phyloP scores from a whole-genome alignment of 129 eudicot genomes.

The sunflower (Helianthus annuus) region DNA sequence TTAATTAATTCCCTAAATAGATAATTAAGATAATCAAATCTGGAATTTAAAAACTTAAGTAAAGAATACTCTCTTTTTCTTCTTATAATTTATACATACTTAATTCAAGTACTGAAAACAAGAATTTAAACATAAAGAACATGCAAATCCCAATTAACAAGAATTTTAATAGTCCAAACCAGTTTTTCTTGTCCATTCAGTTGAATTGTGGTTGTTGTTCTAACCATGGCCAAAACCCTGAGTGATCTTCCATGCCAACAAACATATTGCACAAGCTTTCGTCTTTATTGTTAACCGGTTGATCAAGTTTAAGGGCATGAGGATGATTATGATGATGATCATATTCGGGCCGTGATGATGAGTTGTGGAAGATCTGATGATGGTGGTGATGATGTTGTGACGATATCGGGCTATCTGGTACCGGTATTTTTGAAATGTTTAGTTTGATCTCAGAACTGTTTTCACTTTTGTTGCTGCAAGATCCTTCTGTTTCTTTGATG shows the following conservation, averaged over 20 bases:
- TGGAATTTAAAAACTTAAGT: background rate
- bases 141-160: slow-evolving; percentile 12
- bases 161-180: background rate
- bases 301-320: slow-evolving; percentile 37
- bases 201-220: slow-evolving; percentile 78
- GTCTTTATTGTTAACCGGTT: slow-evolving; percentile 52
- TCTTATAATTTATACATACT: slow-evolving; percentile 19
- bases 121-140: background rate
- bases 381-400: slow-evolving; percentile 26
- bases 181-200: slow-evolving; percentile 21
- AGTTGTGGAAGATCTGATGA: slow-evolving; percentile 45
- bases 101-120: slow-evolving; percentile 12
- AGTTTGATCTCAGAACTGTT: slow-evolving; percentile 87
- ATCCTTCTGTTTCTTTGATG: slow-evolving; percentile 80
- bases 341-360: slow-evolving; percentile 24
- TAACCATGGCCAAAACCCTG: slow-evolving; percentile 97
- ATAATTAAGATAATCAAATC: slow-evolving; percentile 8
- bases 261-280: slow-evolving; percentile 83
- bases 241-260: slow-evolving; percentile 73
- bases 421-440: slow-evolving; percentile 63
- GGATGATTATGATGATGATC: slow-evolving; percentile 8
- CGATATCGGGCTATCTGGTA: slow-evolving; percentile 47
- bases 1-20: slow-evolving; percentile 23
- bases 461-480: slow-evolving; percentile 83
- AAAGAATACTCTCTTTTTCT: background rate